Evolutionary conservation across 768 basidiomycete genomes (phyloP).

Genomic region (Mycena pura): DNA sequence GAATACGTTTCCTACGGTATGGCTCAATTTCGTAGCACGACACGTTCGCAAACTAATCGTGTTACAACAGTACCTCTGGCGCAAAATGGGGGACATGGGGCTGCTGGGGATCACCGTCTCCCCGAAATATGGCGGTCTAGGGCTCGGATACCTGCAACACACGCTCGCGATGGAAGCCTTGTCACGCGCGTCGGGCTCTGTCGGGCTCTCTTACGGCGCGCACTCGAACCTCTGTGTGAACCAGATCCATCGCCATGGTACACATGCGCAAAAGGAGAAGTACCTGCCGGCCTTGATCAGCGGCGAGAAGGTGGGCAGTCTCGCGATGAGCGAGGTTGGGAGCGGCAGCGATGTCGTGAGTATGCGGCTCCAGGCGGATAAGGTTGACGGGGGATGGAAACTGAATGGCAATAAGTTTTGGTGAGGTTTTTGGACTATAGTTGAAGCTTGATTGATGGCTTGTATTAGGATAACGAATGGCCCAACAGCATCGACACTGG

Average conservation of each 20-base stretch:
- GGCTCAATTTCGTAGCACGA: conserved; percentile 30
- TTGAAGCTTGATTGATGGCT: conserved; percentile 9
- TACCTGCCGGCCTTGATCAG: conserved; percentile 83
- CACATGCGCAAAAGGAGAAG: conserved; percentile 80
- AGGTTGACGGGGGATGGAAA: conserved; percentile 75
- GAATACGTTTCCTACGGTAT: conserved; percentile 80
- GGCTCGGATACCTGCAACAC: conserved; percentile 85
- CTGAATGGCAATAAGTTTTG: conserved; percentile 95
- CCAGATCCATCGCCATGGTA: conserved; percentile 86
- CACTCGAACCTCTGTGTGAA: conserved; percentile 91
- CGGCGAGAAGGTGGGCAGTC: conserved; percentile 84
- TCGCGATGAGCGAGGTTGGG: conserved; percentile 95
- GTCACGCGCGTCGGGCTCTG: conserved; percentile 88
- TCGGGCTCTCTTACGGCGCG: conserved; percentile 91
- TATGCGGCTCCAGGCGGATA: conserved; percentile 86
- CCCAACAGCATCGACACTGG: conserved; percentile 86
- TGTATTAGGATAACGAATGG: conserved; percentile 90
- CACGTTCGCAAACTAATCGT: conserved; percentile 2
- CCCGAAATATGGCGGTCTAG: conserved; percentile 82
- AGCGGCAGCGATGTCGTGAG: conserved; percentile 96
- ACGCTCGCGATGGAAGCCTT: conserved; percentile 95
- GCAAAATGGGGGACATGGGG: conserved; percentile 92
- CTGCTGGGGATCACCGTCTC: conserved; percentile 87
- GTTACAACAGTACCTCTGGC: conserved; percentile 74
- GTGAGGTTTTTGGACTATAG: conserved; percentile 48